Evolutionary conservation across 202 grass and related monocot genomes (phyloP).

Genomic region (Digitaria exilis): DNA sequence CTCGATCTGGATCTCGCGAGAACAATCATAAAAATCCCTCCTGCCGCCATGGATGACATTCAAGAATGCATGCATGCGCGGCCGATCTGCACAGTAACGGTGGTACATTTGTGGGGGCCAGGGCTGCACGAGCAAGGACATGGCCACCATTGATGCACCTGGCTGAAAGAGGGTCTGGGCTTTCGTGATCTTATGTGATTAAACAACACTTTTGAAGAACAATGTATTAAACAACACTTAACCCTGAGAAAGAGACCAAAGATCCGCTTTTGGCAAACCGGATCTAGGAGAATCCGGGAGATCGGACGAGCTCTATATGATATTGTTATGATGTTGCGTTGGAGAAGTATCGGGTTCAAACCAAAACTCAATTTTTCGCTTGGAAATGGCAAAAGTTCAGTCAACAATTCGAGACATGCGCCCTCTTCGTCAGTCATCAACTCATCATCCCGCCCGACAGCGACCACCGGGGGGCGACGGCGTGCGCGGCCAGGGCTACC

Average conservation of each 20-base stretch:
- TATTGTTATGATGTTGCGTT: not conserved
- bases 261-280: conserved; percentile 25
- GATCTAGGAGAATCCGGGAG: not conserved
- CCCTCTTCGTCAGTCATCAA: not conserved
- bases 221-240: conserved; percentile 11
- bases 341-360: not conserved
- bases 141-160: conserved; percentile 34
- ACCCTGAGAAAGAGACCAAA: conserved; percentile 7
- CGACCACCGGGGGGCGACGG: not conserved
- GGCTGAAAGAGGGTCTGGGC: conserved; percentile 3
- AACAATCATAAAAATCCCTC: conserved; percentile 50
- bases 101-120: conserved; percentile 9
- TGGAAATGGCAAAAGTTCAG: not conserved
- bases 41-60: conserved; percentile 29
- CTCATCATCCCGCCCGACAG: not conserved
- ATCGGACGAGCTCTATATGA: conserved; percentile 8
- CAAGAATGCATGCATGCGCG: conserved; percentile 13
- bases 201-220: conserved; percentile 9
- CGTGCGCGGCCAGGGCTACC: not conserved
- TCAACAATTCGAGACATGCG: not conserved
- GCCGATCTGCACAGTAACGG: conserved; percentile 1
- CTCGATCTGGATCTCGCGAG: conserved; percentile 48
- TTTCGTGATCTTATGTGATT: conserved; percentile 24
- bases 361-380: not conserved
- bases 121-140: conserved; percentile 9